Evolutionary conservation across 1,284 basidiomycete species (phyloP), one percentile per base, ranked within the genome.

Genomic region (Nidula niveotomentosa): DNA sequence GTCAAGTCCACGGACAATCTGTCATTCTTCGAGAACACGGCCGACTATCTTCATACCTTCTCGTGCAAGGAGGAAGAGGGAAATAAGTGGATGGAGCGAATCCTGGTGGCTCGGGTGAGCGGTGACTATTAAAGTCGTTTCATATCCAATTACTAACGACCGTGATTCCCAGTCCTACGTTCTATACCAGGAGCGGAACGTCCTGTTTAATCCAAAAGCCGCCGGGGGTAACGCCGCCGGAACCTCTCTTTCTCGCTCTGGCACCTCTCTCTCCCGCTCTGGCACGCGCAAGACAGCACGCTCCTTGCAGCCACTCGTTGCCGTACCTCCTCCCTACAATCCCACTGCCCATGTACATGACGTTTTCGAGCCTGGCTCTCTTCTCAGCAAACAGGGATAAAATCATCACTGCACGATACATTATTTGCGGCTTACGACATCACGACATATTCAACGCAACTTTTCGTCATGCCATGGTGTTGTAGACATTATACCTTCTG

Each of bases 1-100:
- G 73, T 94, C 66, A 96, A 96, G 73, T 92, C 89, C 41, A 93
- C 91, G 12, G 93, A 96, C 63, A 90, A 89, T 60, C 76, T 91
- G 17, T 83, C 88, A 1, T 80, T 88, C 64, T 96, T 96, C 64
- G 93, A 95, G 73, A 86, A 93, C 67, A 83, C 85, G 6, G 77
- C 84, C 23, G 94, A 96, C 63, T 96, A 94, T 70, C 71, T 93
- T 55, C 92, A 94, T 65, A 76, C 87, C 51, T 92, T 96, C 65
- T 86, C 86, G 18, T 88, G 88, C 56, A 81, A 85, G 41, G 83
- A 88, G 65, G 80, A 78, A 46, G 86, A 88, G 50, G 91, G 91
- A 34, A 76, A 63, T 82, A 80, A 62, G 2, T 76, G 90, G 76
- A 68, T 91, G 64, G 84, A 91, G 70, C 84, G 78, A 63, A 85